Evolutionary conservation across 1,284 basidiomycete species (phyloP).

Genomic region (Heterobasidion occidentale): DNA sequence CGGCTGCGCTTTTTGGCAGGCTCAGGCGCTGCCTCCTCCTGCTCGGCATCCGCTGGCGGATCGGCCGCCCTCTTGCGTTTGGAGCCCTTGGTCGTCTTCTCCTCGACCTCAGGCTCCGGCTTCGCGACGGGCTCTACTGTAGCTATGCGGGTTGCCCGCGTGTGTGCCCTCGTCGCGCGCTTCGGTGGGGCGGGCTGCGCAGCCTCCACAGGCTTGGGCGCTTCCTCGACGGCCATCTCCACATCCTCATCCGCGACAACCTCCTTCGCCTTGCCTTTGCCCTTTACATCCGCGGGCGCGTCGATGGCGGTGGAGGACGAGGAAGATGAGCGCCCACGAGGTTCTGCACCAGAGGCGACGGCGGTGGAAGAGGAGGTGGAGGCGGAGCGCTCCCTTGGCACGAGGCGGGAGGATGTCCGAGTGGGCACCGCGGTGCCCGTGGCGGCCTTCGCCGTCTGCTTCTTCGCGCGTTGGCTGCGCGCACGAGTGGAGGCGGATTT

Average conservation of each 20-base stretch:
- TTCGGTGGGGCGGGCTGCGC: background rate
- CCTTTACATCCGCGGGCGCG: slow-evolving; percentile 7
- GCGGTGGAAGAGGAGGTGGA: slow-evolving; percentile 12
- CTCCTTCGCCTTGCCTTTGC: slow-evolving; percentile 8
- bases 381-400: slow-evolving; percentile 1
- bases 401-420: slow-evolving; percentile 1
- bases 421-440: background rate
- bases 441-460: background rate
- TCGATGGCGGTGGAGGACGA: slow-evolving; percentile 6
- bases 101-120: background rate
- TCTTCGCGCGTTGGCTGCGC: background rate
- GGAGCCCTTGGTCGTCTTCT: background rate
- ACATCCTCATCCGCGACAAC: background rate
- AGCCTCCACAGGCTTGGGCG: background rate
- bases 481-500: slow-evolving; percentile 9
- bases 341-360: slow-evolving; percentile 6
- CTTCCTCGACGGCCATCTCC: background rate
- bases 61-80: background rate
- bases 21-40: background rate
- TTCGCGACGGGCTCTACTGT: background rate
- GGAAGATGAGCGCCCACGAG: slow-evolving; percentile 9
- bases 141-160: background rate
- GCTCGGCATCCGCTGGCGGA: background rate
- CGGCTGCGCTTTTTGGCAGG: background rate
- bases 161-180: background rate